Conservation (phyloP, 1,284 basidiomycete species). For the Pseudozyma tsukubaensis region DNA sequence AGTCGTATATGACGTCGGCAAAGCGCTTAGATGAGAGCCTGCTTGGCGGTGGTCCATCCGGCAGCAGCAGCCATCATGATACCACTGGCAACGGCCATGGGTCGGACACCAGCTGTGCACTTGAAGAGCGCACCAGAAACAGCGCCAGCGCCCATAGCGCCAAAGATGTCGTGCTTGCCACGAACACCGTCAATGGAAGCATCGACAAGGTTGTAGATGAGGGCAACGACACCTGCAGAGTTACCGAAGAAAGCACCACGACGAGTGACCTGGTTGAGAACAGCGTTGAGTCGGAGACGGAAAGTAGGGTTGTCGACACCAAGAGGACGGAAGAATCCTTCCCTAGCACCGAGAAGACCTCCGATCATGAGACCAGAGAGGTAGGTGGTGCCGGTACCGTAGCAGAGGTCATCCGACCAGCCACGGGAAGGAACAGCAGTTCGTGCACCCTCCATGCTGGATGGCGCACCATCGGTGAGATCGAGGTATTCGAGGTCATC, state of each 20-base stretch:
- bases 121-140: conserved; percentile 92
- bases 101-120: conserved; percentile 90
- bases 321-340: conserved; percentile 87
- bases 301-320: conserved; percentile 70
- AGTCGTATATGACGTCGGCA: not conserved
- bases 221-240: conserved; percentile 94
- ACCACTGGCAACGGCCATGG: conserved; percentile 86
- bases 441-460: conserved; percentile 64
- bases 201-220: conserved; percentile 96
- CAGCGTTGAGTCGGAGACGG: conserved; percentile 93
- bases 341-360: conserved; percentile 93
- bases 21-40: conserved; percentile 31
- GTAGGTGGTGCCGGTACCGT: conserved; percentile 99
- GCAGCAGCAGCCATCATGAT: conserved; percentile 89
- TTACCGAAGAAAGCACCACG: conserved; percentile 98
- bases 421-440: conserved; percentile 75
- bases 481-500: conserved; percentile 69
- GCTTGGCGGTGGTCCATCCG: conserved; percentile 77
- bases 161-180: conserved; percentile 89
- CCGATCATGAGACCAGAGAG: conserved; percentile 93
- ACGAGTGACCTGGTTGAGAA: conserved; percentile 95
- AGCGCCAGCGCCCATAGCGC: conserved; percentile 91
- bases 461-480: conserved; percentile 64
- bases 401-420: conserved; percentile 99
- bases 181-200: conserved; percentile 89